Evolutionary conservation across 768 basidiomycete genomes (phyloP), one percentile per base, ranked within the genome.

Genomic region (Pulveroboletus sp.): DNA sequence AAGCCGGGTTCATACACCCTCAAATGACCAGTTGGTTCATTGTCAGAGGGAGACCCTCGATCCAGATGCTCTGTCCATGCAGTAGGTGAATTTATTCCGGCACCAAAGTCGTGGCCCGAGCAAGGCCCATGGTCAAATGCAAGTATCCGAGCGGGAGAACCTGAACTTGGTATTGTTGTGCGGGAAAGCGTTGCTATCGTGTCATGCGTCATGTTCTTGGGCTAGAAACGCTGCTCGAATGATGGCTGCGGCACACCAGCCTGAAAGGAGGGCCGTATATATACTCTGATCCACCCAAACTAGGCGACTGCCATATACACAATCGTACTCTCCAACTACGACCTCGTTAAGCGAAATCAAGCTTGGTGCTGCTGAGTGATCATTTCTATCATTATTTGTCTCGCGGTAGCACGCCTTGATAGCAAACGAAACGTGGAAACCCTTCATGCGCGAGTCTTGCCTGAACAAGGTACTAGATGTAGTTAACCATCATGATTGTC

Each of bases 31-130:
- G 56, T 49, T 33, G 71, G 78, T 30, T 84, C 81, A 32, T 73
- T 69, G 54, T 83, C 80, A 0, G 81, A 83, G 18, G 79, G 70
- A 18, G 69, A 72, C 17, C 58, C 69, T 18, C 62, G 63, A 53
- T 77, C 77, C 13, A 79, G 69, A 57, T 80, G 76, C 50, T 80
- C 83, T 21, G 86, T 84, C 89, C 87, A 91, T 10, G 85, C 89
- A 6, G 76, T 67, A 1, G 89, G 89, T 10, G 84, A 76, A 68
- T 90, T 89, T 65, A 90, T 76, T 4, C 89, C 87, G 1, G 82
- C 78, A 62, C 89, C 89, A 58, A 90, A 89, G 43, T 80, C 79
- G 36, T 58, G 49, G 35, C 59, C 57, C 8, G 66, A 59, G 49
- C 32, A 48, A 38, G 57, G 61, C 39, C 55, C 73, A 35, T 33